Base-by-base conservation (phyloP, 1,284 basidiomycete genomes). In the Tylopilus sp. region DNA sequence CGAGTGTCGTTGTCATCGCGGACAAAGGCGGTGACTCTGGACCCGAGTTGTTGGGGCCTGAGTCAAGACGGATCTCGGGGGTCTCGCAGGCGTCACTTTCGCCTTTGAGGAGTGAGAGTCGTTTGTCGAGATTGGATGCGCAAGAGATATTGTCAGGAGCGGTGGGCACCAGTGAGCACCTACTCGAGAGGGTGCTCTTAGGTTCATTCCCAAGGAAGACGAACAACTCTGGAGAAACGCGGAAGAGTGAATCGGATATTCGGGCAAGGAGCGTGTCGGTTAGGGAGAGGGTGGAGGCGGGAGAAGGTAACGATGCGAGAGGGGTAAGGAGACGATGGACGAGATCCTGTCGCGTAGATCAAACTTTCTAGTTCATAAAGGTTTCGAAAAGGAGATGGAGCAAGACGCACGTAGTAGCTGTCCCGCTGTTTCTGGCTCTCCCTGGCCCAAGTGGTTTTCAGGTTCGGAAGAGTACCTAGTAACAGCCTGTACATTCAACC, bases 341-440 rank as follows among this genome's bases (percentile, higher is more conserved):
- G 51, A 89, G 79, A 55, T 84, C 83, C 86, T 89, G 46, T 26
- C 12, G 8, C 6, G 23, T 19, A 38, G 15, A 26, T 56, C 26
- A 53, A 29, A 31, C 42, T 31, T 28, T 23, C 53, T n/a, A 54
- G 48, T 34, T 31, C 16, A 28, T 1, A 11, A 13, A 6, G 1
- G 3, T 34, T 49, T 42, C 19, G 5, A 11, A 44, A 42, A n/a
- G 23, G 3, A 28, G 25, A 25, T 13, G 6, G n/a, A 46, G 23
- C 19, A 38, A 40, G 21, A 67, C 78, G 40, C 57, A 88, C 86
- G 65, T 89, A 88, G 59, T 89, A 89, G 54, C 74, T 77, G 26
- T 82, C 79, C 42, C 86, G 71, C 57, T 85, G 83, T 54, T 80
- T 82, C 41, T 63, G 63, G 38, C 74, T 71, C 53, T 85, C 81